Evolutionary conservation across 2,329 filamentous ascomycete species (phyloP).

Genomic region (Herpotrichia juniperi): DNA sequence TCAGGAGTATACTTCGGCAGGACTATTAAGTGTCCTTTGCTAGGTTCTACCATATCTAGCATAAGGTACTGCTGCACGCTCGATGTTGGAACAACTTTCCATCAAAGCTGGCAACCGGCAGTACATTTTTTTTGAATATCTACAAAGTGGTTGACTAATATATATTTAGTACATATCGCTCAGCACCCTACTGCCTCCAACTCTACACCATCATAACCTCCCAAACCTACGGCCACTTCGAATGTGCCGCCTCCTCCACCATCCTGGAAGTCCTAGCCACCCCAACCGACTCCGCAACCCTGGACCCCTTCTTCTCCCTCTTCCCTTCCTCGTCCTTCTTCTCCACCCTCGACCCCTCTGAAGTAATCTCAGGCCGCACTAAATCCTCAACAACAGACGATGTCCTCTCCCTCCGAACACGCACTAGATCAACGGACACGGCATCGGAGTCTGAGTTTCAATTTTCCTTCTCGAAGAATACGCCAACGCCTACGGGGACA

Average conservation of each 20-base stretch:
- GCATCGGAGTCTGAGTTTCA: neutral
- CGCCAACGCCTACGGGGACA: neutral
- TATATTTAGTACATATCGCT: neutral
- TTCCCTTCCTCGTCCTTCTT: no score
- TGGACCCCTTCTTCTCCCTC: neutral
- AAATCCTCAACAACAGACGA: no score
- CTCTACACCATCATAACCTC: slow-evolving; percentile 12
- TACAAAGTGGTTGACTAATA: neutral
- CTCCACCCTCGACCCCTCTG: no score
- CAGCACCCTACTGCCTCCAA: slow-evolving; percentile 10
- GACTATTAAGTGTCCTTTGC: no score
- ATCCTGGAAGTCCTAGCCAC: slow-evolving; percentile 11
- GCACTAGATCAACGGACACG: no score
- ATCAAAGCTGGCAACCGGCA: no score
- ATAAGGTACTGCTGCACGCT: no score
- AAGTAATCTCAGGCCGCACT: no score
- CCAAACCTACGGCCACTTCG: slow-evolving; percentile 12
- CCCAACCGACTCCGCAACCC: neutral
- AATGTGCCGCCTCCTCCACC: slow-evolving; percentile 8
- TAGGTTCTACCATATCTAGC: no score
- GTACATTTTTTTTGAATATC: neutral
- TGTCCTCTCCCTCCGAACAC: no score
- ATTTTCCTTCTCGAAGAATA: neutral
- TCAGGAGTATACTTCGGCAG: no score
- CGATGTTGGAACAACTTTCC: no score